Evolutionary conservation across 768 basidiomycete species (phyloP), one percentile per base, ranked within the genome.

Genomic region (Melanogaster broomeanus): DNA sequence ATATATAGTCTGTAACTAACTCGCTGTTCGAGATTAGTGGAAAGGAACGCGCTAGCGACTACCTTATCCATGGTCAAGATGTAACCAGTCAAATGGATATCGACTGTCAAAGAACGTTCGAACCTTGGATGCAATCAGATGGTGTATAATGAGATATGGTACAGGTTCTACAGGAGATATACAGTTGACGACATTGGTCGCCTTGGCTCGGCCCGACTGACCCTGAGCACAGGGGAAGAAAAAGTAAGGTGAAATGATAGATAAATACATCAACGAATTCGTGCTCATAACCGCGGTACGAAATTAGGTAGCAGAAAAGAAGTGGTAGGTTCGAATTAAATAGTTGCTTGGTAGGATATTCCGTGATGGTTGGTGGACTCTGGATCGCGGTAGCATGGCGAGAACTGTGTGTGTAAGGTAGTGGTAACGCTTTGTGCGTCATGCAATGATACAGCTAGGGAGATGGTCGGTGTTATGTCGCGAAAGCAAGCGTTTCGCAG

Each of bases 91-190:
- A 27, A 27, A 8, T 8, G 4, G n/a, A n/a, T n/a, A n/a, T n/a
- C n/a, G n/a, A n/a, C n/a, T n/a, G n/a, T n/a, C n/a, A n/a, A n/a
- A n/a, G n/a, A n/a, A n/a, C n/a, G n/a, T n/a, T n/a, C n/a, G n/a
- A n/a, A n/a, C n/a, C n/a, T n/a, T n/a, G n/a, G 11, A 37, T 58
- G 22, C 27, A 52, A 48, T 61, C n/a, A 45, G 40, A 35, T 35
- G 21, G 8, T 42, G 49, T 35, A 41, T 42, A 44, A 22, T 24
- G 43, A 37, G 38, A 49, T 30, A 47, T 61, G 33, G 56, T 65
- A 62, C 65, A 67, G 25, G 38, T 43, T 52, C 58, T 53, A 45
- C 56, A 50, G 28, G 35, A 57, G 48, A 57, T 55, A 57, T 56
- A 58, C 56, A 62, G 38, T 37, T 5, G 24, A 43, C 42, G 35